Evolutionary conservation across 352 stramenopile genomes (phyloP), one percentile per base, ranked within the genome.

Genomic region (Globisporangium spiculum): DNA sequence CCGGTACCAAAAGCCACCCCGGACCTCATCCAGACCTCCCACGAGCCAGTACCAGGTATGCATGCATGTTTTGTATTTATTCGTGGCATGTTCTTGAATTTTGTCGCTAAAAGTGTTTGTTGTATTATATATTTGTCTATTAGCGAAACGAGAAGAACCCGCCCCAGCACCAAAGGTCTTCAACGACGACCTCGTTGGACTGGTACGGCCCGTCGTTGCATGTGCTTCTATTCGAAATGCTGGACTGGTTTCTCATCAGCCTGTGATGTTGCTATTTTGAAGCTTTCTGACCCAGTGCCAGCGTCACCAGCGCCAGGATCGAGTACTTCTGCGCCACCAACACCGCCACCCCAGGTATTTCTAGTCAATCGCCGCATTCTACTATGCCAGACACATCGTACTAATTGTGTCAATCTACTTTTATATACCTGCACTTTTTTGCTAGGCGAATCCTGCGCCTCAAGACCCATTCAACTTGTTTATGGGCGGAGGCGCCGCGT

Each of bases 391-490:
- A 46, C 38, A 14, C 14, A 46, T 18, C 16, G 12, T 46, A 46
- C 27, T n/a, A 10, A 12, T 44, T 32, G 60, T n/a, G 1, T 18
- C 18, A 16, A 32, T 10, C 9, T 1, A 22, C 18, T 72, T 27
- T 72, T 8, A 7, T 75, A 8, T 58, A 68, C 22, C 56, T 54
- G 16, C 2, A 30, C 8, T 14, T 14, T 66, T 53, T 32, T 2
- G 4, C 4, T 26, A 70, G 65, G 20, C 65, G 18, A 65, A 75
- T 16, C 71, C 74, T 20, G 71, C 57, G 3, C 65, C 76, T 38
- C 80, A 66, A 10, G 84, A 94, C n/a, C 84, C 86, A 9, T 94
- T 94, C 61, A 88, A 94, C 68, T 67, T 94, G 16, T 94, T 94
- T 27, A 75, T 82, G 55, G 77, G 77, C 46, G 55, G 58, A 0